These are phyloP conservation scores for Austroboletus novae-zelandiae DNA, from an alignment of 1,284 basidiomycete species.

Conservation along the genomic window DNA sequence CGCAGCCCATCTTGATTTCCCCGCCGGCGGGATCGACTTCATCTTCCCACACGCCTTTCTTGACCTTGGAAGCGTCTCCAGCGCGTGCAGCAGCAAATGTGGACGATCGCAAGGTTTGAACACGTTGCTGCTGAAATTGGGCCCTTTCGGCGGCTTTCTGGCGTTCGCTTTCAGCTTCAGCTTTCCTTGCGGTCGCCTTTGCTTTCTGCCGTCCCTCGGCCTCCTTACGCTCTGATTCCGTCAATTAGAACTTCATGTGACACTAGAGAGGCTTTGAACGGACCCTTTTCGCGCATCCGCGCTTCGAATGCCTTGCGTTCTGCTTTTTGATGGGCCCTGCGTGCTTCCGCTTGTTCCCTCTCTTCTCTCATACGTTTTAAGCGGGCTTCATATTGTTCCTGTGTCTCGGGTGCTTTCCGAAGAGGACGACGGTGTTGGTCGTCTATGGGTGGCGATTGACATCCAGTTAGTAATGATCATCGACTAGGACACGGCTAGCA, in stretches of 20 bases:
- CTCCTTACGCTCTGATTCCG: slow-evolving; percentile 40
- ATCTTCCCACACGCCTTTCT: slow-evolving; percentile 65
- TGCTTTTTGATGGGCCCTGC: slow-evolving; percentile 45
- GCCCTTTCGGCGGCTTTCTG: slow-evolving; percentile 50
- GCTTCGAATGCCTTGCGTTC: slow-evolving; percentile 49
- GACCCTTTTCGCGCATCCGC: slow-evolving; percentile 32
- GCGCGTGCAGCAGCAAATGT: slow-evolving; percentile 62
- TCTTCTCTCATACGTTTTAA: slow-evolving; percentile 50
- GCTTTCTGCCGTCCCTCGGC: slow-evolving; percentile 57
- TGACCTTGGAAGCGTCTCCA: slow-evolving; percentile 51
- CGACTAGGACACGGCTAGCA: slow-evolving; percentile 10
- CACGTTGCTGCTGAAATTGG: slow-evolving; percentile 43
- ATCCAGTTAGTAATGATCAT: slow-evolving; percentile 10
- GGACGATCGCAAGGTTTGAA: slow-evolving; percentile 54
- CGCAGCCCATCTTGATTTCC: slow-evolving; percentile 58
- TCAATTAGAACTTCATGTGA: slow-evolving; percentile 16
- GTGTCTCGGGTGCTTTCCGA: slow-evolving; percentile 38
- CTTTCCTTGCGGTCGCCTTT: slow-evolving; percentile 55
- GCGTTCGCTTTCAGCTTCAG: slow-evolving; percentile 47
- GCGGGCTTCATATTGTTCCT: slow-evolving; percentile 50
- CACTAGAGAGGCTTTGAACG: neutral
- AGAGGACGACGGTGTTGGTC: slow-evolving; percentile 17
- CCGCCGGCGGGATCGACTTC: slow-evolving; percentile 67
- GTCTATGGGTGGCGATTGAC: slow-evolving; percentile 13
- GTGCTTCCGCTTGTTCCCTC: slow-evolving; percentile 48